Evolutionary conservation across 345 rosid genomes (phyloP).

Genomic region (Arabidopsis arenosa): DNA sequence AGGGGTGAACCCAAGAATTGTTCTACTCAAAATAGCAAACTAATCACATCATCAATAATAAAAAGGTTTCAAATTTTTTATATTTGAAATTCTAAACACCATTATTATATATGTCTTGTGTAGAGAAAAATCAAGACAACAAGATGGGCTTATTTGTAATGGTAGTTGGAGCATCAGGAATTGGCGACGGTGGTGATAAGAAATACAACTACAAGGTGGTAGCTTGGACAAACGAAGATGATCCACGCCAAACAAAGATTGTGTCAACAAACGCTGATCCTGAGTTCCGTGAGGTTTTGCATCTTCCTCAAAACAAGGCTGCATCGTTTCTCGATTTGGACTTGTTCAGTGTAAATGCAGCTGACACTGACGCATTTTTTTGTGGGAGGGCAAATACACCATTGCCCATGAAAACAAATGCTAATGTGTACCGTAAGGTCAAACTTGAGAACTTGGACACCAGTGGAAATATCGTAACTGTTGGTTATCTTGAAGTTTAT

Average conservation of each 20-base stretch:
- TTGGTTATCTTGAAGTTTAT: constrained; percentile 3
- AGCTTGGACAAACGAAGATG: constrained; percentile 26
- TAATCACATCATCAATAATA: not conserved
- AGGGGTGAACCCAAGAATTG: no score
- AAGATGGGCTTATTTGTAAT: constrained; percentile 16
- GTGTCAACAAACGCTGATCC: constrained; percentile 15
- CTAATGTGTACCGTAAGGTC: not conserved
- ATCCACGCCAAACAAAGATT: not conserved
- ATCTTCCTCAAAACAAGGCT: not conserved
- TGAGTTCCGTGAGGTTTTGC: not conserved
- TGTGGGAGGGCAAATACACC: constrained; percentile 14
- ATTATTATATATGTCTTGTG: not conserved
- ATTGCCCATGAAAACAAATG: constrained; percentile 4
- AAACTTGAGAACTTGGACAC: constrained; percentile 6
- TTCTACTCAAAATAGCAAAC: not conserved
- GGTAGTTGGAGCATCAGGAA: constrained; percentile 15
- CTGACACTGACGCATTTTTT: not conserved
- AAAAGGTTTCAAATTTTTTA: not conserved
- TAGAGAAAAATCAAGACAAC: not conserved
- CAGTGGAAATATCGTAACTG: not conserved
- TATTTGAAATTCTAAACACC: not conserved
- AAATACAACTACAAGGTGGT: constrained; percentile 1
- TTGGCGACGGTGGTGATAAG: constrained; percentile 13
- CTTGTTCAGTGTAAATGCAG: not conserved
- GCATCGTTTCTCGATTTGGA: constrained; percentile 3